phyloP scores from a whole-genome alignment of 768 basidiomycete species.

The Xanthoconium stramineum region DNA sequence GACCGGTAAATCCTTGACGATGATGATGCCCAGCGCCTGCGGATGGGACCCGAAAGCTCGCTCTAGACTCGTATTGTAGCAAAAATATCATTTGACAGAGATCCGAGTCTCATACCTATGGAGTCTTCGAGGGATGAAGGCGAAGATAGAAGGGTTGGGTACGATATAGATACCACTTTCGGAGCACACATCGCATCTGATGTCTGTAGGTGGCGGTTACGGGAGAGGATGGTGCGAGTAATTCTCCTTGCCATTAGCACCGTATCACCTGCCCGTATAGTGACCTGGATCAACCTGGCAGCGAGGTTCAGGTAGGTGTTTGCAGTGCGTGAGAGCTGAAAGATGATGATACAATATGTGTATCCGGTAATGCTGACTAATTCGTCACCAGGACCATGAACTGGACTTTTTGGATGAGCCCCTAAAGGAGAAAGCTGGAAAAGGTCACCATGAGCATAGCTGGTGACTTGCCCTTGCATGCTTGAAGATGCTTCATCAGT shows the following conservation, averaged over 20 bases:
- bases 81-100: background rate
- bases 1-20: slow-evolving; percentile 77
- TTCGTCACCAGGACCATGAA: too few species aligned
- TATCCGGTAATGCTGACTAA: too few species aligned
- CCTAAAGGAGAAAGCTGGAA: too few species aligned
- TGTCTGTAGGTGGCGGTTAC: slow-evolving; percentile 12
- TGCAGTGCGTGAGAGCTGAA: too few species aligned
- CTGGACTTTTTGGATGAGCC: too few species aligned
- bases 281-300: too few species aligned
- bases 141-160: slow-evolving; percentile 50
- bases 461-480: too few species aligned
- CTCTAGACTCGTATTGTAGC: slow-evolving; percentile 39
- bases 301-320: too few species aligned
- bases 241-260: slow-evolving; percentile 16
- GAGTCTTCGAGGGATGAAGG: slow-evolving; percentile 52
- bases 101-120: slow-evolving; percentile 48
- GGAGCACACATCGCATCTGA: slow-evolving; percentile 11
- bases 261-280: background rate
- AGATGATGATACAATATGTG: too few species aligned
- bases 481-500: too few species aligned
- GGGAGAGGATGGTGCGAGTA: slow-evolving; percentile 2
- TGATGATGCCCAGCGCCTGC: slow-evolving; percentile 73
- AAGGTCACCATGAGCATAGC: too few species aligned
- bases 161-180: slow-evolving; percentile 54
- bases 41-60: slow-evolving; percentile 81